Base-by-base conservation (phyloP, 257 asterid species). In the Primulina huaijiensis region DNA sequence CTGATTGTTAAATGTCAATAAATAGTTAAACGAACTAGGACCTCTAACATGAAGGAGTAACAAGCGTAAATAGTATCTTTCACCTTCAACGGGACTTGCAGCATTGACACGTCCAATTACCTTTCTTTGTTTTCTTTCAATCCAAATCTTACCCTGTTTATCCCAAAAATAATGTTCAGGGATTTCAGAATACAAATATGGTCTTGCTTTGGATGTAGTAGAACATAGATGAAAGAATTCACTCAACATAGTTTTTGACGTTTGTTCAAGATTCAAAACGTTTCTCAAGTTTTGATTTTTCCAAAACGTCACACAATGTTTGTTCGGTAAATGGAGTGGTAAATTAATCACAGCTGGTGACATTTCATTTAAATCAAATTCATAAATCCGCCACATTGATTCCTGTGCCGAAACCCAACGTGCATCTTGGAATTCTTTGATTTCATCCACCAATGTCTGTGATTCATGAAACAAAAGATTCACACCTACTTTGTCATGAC, bases 331-430 rank as follows among this genome's bases (percentile, higher is more conserved):
- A 29, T 74, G 65, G 3, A 77, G 34, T 0, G 2, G 60, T 20
- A 72, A 6, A 11, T 70, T 56, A 4, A 61, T 68, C 1, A 62
- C 34, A 6, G 60, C 4, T 0, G 67, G 71, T 55, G 14, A 23
- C 25, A 23, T 23, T 23, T 57, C 68, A 30, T 69, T 70, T 9
- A 70, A 30, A 4, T 64, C 3, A n/a, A 71, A 71, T 50, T 76
- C 64, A 38, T n/a, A 76, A 12, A 65, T 58, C 6, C 60, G 60
- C 76, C 80, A 76, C 69, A 71, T 59, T 10, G 74, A 53, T 65
- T 65, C 70, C 60, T 64, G 65, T 0, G 76, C 53, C 0, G 69
- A 71, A 1, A 71, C 73, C 70, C 65, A 65, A 16, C 70, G 30
- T 1, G 80, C 74, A 76, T 76, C 70, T n/a, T 29, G 66, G 20